These are phyloP conservation scores for Carallia brachiata DNA, from an alignment of 345 rosid species.

Conservation along the genomic window DNA sequence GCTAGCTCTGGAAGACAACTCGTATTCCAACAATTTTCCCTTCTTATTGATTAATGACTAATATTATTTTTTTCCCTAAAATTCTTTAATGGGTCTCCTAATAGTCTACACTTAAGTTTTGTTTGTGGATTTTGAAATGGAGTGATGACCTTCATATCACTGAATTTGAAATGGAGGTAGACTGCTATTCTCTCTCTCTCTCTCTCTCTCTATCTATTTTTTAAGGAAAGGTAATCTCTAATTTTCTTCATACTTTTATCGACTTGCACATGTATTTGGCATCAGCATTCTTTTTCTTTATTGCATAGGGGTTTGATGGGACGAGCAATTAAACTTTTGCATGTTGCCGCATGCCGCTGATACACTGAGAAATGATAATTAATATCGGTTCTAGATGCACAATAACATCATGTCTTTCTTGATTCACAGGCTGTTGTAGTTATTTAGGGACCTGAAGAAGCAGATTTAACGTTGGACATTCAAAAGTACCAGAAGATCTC, in stretches of 20 bases:
- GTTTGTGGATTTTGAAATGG: conserved; percentile 60
- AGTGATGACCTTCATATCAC: conserved; percentile 91
- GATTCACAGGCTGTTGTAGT: conserved; percentile 73
- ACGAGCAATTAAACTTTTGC: conserved; percentile 72
- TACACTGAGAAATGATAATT: conserved; percentile 60
- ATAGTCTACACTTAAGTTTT: background rate
- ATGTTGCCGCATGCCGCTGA: conserved; percentile 94
- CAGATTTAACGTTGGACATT: conserved; percentile 56
- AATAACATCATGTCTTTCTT: conserved; percentile 2
- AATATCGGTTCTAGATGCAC: too few relatives aligned
- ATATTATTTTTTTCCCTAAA: too few relatives aligned
- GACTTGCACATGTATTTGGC: background rate
- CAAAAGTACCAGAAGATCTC: conserved; percentile 64
- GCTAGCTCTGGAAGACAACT: too few relatives aligned
- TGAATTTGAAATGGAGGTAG: conserved; percentile 74
- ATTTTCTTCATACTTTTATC: conserved; percentile 9
- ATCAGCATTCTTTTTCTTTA: conserved; percentile 9
- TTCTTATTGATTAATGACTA: too few relatives aligned
- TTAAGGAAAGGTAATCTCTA: too few relatives aligned
- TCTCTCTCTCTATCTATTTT: too few relatives aligned
- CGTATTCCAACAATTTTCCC: too few relatives aligned
- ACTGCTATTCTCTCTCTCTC: conserved; percentile 19
- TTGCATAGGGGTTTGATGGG: conserved; percentile 83
- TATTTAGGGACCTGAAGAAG: conserved; percentile 75
- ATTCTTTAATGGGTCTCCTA: too few relatives aligned